Percentiles rank a stretch among this genome's conserved stretches.
Evolutionary conservation across 2,329 filamentous ascomycete genomes (phyloP).

Genomic region (Microcera coccophila): DNA sequence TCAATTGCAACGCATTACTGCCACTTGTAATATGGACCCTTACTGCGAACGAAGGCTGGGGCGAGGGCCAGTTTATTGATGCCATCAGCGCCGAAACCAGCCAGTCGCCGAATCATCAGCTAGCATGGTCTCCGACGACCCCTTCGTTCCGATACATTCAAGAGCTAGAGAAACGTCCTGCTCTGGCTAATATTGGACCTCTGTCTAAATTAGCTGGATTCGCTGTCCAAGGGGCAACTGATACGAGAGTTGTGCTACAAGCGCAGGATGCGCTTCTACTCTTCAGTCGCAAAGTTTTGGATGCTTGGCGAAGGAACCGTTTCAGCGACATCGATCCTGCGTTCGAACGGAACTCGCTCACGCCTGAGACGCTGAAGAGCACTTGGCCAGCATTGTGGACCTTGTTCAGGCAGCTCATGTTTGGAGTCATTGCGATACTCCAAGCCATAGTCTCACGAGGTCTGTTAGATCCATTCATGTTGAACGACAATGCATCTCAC

Average conservation of each 20-base stretch:
- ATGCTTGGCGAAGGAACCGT: slow-evolving; percentile 71
- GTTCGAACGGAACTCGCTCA: slow-evolving; percentile 60
- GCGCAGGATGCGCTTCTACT: slow-evolving; percentile 59
- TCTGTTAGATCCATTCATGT: slow-evolving; percentile 48
- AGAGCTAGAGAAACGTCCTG: slow-evolving; percentile 54
- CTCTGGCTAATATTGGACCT: slow-evolving; percentile 64
- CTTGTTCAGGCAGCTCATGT: slow-evolving; percentile 70
- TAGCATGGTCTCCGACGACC: slow-evolving; percentile 62
- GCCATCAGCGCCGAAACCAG: slow-evolving; percentile 65
- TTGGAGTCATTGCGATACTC: slow-evolving; percentile 70
- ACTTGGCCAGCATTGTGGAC: slow-evolving; percentile 73
- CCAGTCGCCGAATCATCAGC: slow-evolving; percentile 38
- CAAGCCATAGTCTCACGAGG: slow-evolving; percentile 67
- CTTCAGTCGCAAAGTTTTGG: slow-evolving; percentile 63
- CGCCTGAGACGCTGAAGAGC: slow-evolving; percentile 59
- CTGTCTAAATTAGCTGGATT: slow-evolving; percentile 63
- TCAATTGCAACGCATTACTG: slow-evolving; percentile 68
- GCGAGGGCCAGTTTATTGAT: slow-evolving; percentile 70
- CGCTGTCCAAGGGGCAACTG: slow-evolving; percentile 53
- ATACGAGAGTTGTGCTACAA: slow-evolving; percentile 44
- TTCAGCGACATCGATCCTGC: slow-evolving; percentile 68
- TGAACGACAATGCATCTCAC: slow-evolving; percentile 49
- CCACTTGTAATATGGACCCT: slow-evolving; percentile 66
- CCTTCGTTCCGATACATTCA: slow-evolving; percentile 59
- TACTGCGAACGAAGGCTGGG: slow-evolving; percentile 68